These are phyloP conservation scores for Lolium multiflorum DNA, from an alignment of 176 grass and related monocot species.

Conservation along the genomic window DNA sequence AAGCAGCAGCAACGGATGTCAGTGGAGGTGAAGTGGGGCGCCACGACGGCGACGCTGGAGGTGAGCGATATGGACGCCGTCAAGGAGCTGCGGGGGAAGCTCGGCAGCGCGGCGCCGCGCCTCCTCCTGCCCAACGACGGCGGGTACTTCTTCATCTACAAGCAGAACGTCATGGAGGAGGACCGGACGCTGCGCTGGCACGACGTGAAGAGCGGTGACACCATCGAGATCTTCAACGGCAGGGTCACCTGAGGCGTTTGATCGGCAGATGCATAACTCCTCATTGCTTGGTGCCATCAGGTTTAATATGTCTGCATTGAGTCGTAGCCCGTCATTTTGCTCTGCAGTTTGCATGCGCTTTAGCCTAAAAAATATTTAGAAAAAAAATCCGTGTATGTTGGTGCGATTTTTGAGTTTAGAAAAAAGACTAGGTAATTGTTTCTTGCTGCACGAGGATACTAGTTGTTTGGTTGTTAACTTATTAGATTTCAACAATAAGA, in stretches of 20 bases:
- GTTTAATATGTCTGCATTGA: neutral
- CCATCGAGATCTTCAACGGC: constrained; percentile 67
- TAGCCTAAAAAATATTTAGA: too few relatives aligned
- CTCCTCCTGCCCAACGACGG: constrained; percentile 5
- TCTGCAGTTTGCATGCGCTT: neutral
- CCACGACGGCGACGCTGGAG: constrained; percentile 41
- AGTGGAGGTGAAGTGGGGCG: constrained; percentile 46
- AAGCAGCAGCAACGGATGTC: constrained; percentile 30
- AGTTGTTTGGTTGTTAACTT: too few relatives aligned
- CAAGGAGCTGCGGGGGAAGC: constrained; percentile 17
- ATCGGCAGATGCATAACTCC: neutral
- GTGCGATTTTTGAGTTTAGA: too few relatives aligned
- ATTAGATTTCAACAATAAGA: too few relatives aligned
- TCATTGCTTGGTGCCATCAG: neutral
- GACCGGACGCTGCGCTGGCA: constrained; percentile 69
- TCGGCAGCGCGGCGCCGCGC: neutral
- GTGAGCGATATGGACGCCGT: constrained; percentile 47
- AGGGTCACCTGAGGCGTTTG: constrained; percentile 46
- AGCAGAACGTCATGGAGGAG: constrained; percentile 70
- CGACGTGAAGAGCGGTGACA: constrained; percentile 57
- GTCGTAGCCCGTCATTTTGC: neutral
- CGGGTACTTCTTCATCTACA: constrained; percentile 64
- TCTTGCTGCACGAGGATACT: too few relatives aligned
- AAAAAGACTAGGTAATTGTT: too few relatives aligned
- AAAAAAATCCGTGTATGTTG: too few relatives aligned